Evolutionary conservation across 768 basidiomycete genomes (phyloP), one percentile per base, ranked within the genome.

Genomic region (Lentinula lateritia): DNA sequence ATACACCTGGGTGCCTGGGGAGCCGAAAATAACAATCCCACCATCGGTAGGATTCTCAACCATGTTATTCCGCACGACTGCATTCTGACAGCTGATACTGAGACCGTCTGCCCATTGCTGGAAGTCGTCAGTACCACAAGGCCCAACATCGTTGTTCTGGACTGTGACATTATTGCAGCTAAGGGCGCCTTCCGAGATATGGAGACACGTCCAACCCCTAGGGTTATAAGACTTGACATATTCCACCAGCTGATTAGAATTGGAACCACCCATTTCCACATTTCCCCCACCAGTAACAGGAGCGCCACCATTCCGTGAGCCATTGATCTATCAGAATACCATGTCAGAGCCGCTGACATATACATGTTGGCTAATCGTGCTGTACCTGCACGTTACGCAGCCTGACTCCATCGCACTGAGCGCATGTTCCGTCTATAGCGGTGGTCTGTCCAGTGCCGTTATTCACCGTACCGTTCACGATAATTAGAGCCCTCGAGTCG

Each of bases 71-170:
- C 79, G 81, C 36, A 92, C 76, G 41, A 83, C 62, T 62, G 81
- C 78, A 69, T 86, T 84, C 63, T 72, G 74, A 69, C 90, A 93
- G 64, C 83, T 84, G 57, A 92, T 70, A 65, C 88, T 90, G 66
- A 93, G 87, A 5, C 91, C 91, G 68, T 92, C 91, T 1, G 91
- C 89, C 91, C 91, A 93, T 70, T 90, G 74, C 63, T 85, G 82
- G 67, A 82, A 89, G 4, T 66, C 63, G 61, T 88, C 85, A 1
- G 75, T 74, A 8, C 91, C 90, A 62, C 88, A 87, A 2, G 91
- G 90, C 3, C 89, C 93, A 46, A 94, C 86, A 64, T 93, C 89
- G 66, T 94, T 94, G 73, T 92, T 87, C 68, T 89, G 87, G 36
- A 94, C 77, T 3, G 82, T 83, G 12, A 74, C 76, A 61, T 86